phyloP scores from a whole-genome alignment of 805 yeast species.

The Zygoascus ofunaensis region DNA sequence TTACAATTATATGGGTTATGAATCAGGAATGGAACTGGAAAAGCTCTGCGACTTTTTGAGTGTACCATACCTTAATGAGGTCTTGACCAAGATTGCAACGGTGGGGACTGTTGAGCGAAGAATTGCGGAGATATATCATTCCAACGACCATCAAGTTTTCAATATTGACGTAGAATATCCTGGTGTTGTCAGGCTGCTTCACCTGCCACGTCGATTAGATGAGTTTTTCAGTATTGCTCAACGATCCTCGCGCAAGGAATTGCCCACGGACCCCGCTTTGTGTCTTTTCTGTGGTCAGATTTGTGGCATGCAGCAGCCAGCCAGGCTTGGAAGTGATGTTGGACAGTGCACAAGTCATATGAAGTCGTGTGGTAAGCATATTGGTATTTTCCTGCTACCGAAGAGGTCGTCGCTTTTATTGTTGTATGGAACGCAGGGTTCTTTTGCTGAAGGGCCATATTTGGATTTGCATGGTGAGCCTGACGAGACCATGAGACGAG shows the following conservation, averaged over 20 bases:
- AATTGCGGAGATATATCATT: slow-evolving; percentile 1
- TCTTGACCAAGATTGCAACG: slow-evolving; percentile 9
- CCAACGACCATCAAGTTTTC: neutral
- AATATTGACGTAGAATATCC: slow-evolving; percentile 45
- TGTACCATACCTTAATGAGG: slow-evolving; percentile 28
- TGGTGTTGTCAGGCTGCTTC: slow-evolving; percentile 49
- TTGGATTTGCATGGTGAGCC: slow-evolving; percentile 80
- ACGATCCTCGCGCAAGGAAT: slow-evolving; percentile 1
- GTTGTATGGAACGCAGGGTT: slow-evolving; percentile 67
- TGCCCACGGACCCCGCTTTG: slow-evolving; percentile 62
- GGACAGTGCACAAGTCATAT: slow-evolving; percentile 78
- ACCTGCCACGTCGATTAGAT: slow-evolving; percentile 60
- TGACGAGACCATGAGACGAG: slow-evolving; percentile 59
- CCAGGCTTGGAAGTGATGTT: slow-evolving; percentile 33
- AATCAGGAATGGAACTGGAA: slow-evolving; percentile 42
- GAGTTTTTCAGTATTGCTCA: slow-evolving; percentile 38
- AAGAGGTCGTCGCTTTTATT: slow-evolving; percentile 56
- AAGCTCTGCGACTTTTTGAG: slow-evolving; percentile 42
- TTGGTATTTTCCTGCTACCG: slow-evolving; percentile 68
- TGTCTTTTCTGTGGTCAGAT: slow-evolving; percentile 75
- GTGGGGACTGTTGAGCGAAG: slow-evolving; percentile 11
- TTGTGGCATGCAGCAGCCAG: slow-evolving; percentile 48
- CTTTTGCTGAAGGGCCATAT: slow-evolving; percentile 78
- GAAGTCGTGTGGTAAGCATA: slow-evolving; percentile 46
- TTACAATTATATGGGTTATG: slow-evolving; percentile 21